Conservation (phyloP, 148 eudicot species). For the Simmondsia chinensis region DNA sequence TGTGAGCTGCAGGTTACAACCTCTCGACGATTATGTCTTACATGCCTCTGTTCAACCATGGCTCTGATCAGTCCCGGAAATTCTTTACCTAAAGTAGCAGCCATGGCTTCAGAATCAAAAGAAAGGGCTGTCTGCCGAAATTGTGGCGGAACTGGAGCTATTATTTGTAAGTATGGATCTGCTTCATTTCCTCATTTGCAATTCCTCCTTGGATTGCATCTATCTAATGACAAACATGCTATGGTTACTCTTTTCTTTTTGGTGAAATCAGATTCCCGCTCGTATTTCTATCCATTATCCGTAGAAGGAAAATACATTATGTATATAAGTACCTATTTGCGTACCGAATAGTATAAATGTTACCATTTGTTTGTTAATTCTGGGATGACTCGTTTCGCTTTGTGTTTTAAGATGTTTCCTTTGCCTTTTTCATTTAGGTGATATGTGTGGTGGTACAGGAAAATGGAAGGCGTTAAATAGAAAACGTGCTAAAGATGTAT, state of each 20-base stretch:
- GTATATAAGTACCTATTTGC: no score
- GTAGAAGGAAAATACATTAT: no score
- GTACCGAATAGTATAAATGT: no score
- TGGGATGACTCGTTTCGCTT: neutral
- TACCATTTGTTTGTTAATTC: neutral
- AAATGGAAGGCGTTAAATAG: slow-evolving; percentile 98
- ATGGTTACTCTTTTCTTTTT: no score
- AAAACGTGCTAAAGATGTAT: slow-evolving; percentile 95
- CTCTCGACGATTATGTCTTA: slow-evolving; percentile 59
- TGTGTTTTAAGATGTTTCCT: slow-evolving; percentile 29
- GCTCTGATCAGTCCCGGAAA: slow-evolving; percentile 31
- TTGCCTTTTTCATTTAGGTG: slow-evolving; percentile 70
- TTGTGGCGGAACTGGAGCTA: slow-evolving; percentile 87
- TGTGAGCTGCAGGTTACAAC: slow-evolving; percentile 30
- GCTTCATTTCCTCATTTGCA: no score
- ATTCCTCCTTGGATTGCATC: no score
- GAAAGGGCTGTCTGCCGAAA: slow-evolving; percentile 70
- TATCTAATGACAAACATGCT: no score
- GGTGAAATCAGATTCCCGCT: no score
- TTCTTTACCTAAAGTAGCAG: slow-evolving; percentile 29
- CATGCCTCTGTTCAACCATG: slow-evolving; percentile 64
- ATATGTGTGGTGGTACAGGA: slow-evolving; percentile 99
- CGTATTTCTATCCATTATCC: no score
- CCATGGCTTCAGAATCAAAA: slow-evolving; percentile 47
- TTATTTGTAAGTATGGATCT: slow-evolving; percentile 86